These are phyloP conservation scores for Candida hungchunana DNA, from an alignment of 805 yeast species.

Conservation along the genomic window DNA sequence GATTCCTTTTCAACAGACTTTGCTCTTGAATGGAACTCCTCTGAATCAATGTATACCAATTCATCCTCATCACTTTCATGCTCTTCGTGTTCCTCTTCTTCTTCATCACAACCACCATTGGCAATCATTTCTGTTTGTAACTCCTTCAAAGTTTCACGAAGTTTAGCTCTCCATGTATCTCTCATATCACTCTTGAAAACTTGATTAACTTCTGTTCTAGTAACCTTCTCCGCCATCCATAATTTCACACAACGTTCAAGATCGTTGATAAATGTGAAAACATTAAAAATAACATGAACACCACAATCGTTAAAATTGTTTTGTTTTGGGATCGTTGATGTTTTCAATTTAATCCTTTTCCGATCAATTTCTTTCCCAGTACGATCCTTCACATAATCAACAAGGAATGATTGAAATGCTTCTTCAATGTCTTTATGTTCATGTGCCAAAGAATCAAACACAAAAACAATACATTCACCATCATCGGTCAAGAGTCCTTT, in stretches of 20 bases:
- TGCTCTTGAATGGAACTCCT: conserved; percentile 8
- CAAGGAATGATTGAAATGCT: conserved; percentile 56
- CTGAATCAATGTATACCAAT: conserved; percentile 11
- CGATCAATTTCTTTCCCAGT: conserved; percentile 43
- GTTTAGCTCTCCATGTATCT: conserved; percentile 17
- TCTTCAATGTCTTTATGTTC: conserved; percentile 46
- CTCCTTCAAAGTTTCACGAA: background rate
- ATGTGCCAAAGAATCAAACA: conserved; percentile 74
- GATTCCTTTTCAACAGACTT: background rate
- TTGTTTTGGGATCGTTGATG: conserved; percentile 72
- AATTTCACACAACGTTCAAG: conserved; percentile 43
- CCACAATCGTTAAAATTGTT: conserved; percentile 94
- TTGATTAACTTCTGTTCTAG: conserved; percentile 8
- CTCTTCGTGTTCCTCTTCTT: conserved; percentile 8
- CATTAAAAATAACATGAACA: conserved; percentile 77
- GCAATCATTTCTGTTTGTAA: conserved; percentile 17
- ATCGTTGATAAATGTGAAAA: conserved; percentile 50
- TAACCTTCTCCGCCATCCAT: conserved; percentile 37
- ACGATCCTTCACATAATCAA: conserved; percentile 66
- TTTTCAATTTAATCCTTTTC: conserved; percentile 42
- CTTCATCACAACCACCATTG: conserved; percentile 10
- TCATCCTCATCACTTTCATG: conserved; percentile 9
- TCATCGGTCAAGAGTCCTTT: conserved; percentile 24
- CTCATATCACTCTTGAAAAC: conserved; percentile 27
- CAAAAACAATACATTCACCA: conserved; percentile 29